Evolutionary conservation across 306 rosid species (phyloP).

Genomic region (Myrica gale): DNA sequence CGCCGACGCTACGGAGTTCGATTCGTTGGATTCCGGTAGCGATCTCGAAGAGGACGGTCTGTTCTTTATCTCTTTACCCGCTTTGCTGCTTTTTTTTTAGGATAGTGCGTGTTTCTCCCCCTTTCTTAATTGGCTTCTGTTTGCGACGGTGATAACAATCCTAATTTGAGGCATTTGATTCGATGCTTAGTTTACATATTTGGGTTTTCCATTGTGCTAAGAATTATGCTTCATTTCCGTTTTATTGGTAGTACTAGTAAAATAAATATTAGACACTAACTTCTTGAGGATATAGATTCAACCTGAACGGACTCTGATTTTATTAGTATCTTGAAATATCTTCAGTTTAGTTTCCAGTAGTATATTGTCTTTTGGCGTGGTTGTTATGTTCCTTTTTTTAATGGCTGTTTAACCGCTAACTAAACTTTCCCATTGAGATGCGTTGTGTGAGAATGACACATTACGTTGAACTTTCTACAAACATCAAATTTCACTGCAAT

Average conservation of each 20-base stretch:
- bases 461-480: too few species aligned
- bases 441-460: too few species aligned
- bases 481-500: too few species aligned
- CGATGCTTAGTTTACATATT: neutral
- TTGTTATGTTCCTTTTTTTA: too few species aligned
- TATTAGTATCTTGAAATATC: too few species aligned
- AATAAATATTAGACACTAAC: neutral
- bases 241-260: neutral
- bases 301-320: neutral
- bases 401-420: too few species aligned
- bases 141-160: neutral
- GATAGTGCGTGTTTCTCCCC: neutral
- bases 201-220: neutral
- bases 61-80: constrained; percentile 6
- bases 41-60: constrained; percentile 92
- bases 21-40: constrained; percentile 52
- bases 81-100: neutral
- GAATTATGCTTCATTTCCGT: neutral
- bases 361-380: too few species aligned
- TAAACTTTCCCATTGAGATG: too few species aligned
- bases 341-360: too few species aligned
- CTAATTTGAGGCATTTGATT: neutral
- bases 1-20: constrained; percentile 22
- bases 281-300: neutral
- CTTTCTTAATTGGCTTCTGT: neutral